Evolutionary conservation across 345 rosid genomes (phyloP), one percentile per base, ranked within the genome.

Genomic region (Passiflora organensis): DNA sequence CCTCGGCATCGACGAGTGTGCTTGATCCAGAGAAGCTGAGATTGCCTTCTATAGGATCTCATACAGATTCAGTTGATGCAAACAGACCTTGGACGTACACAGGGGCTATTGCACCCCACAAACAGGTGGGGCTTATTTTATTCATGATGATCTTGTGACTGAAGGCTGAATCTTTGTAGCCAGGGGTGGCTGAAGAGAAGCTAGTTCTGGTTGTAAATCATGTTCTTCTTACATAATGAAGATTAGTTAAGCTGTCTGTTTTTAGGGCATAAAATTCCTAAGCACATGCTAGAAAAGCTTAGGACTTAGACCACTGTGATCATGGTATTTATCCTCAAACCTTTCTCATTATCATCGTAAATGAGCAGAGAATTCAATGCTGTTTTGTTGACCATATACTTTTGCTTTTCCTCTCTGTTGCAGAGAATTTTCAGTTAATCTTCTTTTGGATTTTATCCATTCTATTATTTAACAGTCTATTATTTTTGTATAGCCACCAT

Each of bases 1-100:
- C 84, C 23, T 56, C 68, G 53, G 64, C 87, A 43, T 56, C 68
- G 55, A 66, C 87, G 34, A 39, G 86, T 13, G 64, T 73, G 62
- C 79, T 84, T 70, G 94, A 86, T 56, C 70, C 82, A 61, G 87
- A 88, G 58, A 84, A 83, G 81, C 77, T 89, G 61, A 81, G 91
- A 72, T 72, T 89, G 43, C 78, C 95, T 52, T 80, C 87, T 65
- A 69, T 86, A 48, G 83, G 81, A 66, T 59, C 77, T 65, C 72
- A 71, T 62, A 63, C 84, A 51, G 75, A 73, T 68, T 68, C 89
- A 59, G 51, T 73, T 32, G 22, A 70, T 47, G 65, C 82, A 11
- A 72, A 73, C 43, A 72, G 78, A 58, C 80, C 71, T 42, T 89
- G 91, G 96, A 77, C 80, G 38, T 86, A 74, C 66, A 73, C 67